Percentiles rank a stretch among this genome's conserved stretches.
Evolutionary conservation across 148 eudicot species (phyloP).

Genomic region (Chenopodium formosanum): DNA sequence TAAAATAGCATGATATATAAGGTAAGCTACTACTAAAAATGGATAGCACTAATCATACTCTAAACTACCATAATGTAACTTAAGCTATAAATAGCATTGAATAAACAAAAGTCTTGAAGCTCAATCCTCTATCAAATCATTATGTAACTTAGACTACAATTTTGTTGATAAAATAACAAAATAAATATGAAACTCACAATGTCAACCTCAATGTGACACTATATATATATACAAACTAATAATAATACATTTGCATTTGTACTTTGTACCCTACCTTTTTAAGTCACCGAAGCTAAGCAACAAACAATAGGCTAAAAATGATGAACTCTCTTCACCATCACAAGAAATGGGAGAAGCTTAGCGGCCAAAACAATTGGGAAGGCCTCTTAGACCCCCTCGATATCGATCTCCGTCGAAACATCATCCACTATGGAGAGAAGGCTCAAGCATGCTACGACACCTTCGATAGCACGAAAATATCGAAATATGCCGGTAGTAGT

Average conservation of each 20-base stretch:
- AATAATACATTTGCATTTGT: too few species aligned
- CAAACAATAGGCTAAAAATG: not conserved
- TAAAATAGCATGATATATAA: too few species aligned
- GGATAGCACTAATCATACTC: not conserved
- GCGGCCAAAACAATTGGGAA: conserved; percentile 67
- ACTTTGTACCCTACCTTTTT: not conserved
- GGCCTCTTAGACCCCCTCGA: conserved; percentile 64
- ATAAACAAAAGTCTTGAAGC: not conserved
- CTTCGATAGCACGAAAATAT: conserved; percentile 44
- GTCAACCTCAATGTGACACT: not conserved
- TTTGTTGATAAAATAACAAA: too few species aligned
- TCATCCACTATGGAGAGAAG: conserved; percentile 76
- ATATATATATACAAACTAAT: not conserved
- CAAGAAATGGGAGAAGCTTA: conserved; percentile 56
- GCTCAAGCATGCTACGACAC: conserved; percentile 73
- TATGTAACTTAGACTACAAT: too few species aligned
- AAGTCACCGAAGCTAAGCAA: not conserved
- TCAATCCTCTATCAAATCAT: too few species aligned
- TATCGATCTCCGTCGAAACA: conserved; percentile 53
- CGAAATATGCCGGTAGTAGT: conserved; percentile 53
- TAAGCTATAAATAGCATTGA: not conserved
- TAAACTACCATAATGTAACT: too few species aligned
- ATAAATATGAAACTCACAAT: too few species aligned
- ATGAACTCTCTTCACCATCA: conserved; percentile 3
- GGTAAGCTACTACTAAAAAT: not conserved